These are phyloP conservation scores for Pythium rishiriense DNA, from an alignment of 352 stramenopile species.

Conservation along the genomic window DNA sequence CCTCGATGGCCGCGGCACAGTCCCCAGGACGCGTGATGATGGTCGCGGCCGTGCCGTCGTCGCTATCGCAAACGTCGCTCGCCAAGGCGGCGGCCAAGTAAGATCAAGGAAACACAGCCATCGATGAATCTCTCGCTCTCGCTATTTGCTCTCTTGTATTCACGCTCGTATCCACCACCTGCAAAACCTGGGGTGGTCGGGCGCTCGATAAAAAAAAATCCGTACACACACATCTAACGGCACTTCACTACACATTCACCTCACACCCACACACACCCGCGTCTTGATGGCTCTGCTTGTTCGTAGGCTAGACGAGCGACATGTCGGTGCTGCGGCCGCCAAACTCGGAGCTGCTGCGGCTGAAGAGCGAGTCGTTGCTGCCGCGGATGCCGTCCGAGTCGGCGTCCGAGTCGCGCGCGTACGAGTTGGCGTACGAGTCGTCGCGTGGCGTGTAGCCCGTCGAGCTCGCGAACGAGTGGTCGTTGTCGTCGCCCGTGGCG, in stretches of 20 bases:
- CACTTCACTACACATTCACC: not conserved
- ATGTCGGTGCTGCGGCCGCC: slow-evolving; percentile 9
- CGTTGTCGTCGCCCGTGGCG: not conserved
- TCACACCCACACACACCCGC: not conserved
- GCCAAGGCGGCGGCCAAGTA: not conserved
- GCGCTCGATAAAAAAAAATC: not conserved
- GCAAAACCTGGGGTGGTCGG: too few relatives aligned
- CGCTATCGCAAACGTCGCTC: slow-evolving; percentile 5
- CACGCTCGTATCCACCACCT: too few relatives aligned
- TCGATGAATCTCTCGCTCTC: not conserved
- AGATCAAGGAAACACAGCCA: not conserved
- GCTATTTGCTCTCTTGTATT: too few relatives aligned
- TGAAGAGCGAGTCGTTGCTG: slow-evolving; percentile 31
- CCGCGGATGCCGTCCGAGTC: slow-evolving; percentile 21
- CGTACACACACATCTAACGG: not conserved
- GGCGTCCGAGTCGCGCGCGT: slow-evolving; percentile 10
- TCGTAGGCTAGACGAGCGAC: slow-evolving; percentile 16
- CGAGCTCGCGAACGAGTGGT: not conserved
- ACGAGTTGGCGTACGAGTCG: slow-evolving; percentile 23
- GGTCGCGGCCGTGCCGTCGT: slow-evolving; percentile 24
- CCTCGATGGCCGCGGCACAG: slow-evolving; percentile 6
- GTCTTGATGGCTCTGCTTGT: slow-evolving; percentile 2
- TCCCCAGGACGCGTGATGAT: slow-evolving; percentile 25
- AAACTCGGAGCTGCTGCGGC: slow-evolving; percentile 26
- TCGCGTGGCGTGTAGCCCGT: slow-evolving; percentile 1